Conservation (phyloP, 495 filamentous ascomycete genomes). For the Xylaria bambusicola region DNA sequence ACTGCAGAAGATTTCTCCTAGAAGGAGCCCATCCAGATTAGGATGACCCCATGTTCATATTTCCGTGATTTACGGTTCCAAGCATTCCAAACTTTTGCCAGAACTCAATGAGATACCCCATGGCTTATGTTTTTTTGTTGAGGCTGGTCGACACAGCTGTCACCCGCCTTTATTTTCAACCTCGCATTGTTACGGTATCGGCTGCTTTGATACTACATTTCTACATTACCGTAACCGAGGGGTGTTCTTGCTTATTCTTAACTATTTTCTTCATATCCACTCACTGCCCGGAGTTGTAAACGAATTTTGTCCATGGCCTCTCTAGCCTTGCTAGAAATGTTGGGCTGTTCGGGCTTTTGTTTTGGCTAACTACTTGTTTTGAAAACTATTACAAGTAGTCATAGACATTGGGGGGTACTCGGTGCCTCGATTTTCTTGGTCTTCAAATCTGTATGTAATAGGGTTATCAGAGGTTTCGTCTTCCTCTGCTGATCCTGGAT, state of each 20-base stretch:
- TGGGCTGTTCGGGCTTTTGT: too few species aligned
- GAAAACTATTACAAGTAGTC: conserved; percentile 6
- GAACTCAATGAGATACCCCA: conserved; percentile 23
- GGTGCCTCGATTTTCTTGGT: not conserved
- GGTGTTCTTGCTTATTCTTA: conserved; percentile 14
- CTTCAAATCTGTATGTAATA: conserved; percentile 12
- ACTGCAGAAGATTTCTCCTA: conserved; percentile 47
- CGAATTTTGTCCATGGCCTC: not conserved
- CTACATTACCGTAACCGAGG: conserved; percentile 18
- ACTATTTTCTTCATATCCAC: not conserved
- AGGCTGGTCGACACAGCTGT: not conserved
- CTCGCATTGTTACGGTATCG: conserved; percentile 1
- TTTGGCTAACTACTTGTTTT: conserved; percentile 9
- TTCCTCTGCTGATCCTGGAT: not conserved
- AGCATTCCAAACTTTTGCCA: conserved; percentile 10
- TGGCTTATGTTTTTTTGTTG: conserved; percentile 9
- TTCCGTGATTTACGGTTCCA: conserved; percentile 19
- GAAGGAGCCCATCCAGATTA: conserved; percentile 23
- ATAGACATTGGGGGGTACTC: not conserved
- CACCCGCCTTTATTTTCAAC: not conserved
- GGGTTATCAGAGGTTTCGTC: conserved; percentile 10
- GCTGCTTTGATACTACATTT: conserved; percentile 12
- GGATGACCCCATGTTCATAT: conserved; percentile 21
- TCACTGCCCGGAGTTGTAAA: not conserved
- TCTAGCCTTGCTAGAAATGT: too few species aligned